Evolutionary conservation across 495 filamentous ascomycete genomes (phyloP), one percentile per base, ranked within the genome.

Genomic region (Collariella sp.): DNA sequence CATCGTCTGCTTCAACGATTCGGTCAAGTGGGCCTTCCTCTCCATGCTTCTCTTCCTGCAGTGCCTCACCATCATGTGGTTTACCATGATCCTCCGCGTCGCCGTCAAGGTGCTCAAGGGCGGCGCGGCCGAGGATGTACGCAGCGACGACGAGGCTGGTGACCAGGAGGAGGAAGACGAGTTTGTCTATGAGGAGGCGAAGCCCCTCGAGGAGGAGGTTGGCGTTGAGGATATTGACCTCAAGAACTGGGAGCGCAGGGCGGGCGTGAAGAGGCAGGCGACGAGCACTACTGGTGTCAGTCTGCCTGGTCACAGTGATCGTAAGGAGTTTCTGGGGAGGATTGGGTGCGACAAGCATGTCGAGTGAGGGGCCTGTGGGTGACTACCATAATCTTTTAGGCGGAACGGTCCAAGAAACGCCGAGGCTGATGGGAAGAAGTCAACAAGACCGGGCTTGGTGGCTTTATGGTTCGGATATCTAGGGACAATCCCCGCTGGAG

Each of bases 91-190:
- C 62, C 63, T 88, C 24, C 78, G 80, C 23, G 87, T 97, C 1
- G 91, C 89, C 18, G 72, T 82, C 47, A 81, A 80, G 29, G 87
- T 95, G 2, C 60, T 96, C 16, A 79, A 73, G 43, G 89, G 88
- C 23, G 78, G 79, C n/a, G 76, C 79, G 24, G 90, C 91, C 22
- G 91, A 95, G 50, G 91, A 97, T 62, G 77, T 79, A 26, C 83
- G 91, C 46, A 94, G 88, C 65, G 91, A 95, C 57, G 89, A 89
- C 56, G 91, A 96, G 62, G 86, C 72, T 22, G 84, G 81, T 39
- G 83, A 76, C 16, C 75, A 77, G 2, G 72, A 81, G 19, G 75
- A 78, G 2, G 72, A 81, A 33, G 77, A 78, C 11, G 70, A 73
- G 54, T 68, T 66, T 50, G 67, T 73, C 36, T 72, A 76, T 23